A percentile compares a stretch with the other conserved stretches of the same genome.
phyloP scores from a whole-genome alignment of 768 basidiomycete genomes.

The Suillus luteus region DNA sequence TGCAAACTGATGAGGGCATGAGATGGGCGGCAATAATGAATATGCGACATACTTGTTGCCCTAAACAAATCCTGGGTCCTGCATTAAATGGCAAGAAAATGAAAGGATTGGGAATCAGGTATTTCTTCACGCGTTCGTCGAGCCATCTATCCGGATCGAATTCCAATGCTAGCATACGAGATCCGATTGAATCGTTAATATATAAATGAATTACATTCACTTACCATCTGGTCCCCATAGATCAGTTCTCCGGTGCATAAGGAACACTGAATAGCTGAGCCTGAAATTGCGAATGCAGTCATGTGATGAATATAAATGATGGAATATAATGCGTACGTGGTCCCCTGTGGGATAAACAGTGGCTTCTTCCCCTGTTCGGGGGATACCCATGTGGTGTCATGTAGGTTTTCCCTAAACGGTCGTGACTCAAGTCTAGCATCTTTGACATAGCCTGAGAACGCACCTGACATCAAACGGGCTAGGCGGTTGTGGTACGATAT shows the following conservation, averaged over 20 bases:
- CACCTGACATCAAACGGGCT: conserved; percentile 40
- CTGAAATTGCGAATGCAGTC: conserved; percentile 15
- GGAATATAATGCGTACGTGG: conserved; percentile 18
- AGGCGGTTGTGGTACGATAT: not conserved
- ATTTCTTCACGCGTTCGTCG: conserved; percentile 36
- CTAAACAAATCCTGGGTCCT: conserved; percentile 40
- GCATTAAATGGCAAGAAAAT: conserved; percentile 47
- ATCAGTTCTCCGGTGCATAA: conserved; percentile 39
- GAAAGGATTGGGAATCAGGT: conserved; percentile 41
- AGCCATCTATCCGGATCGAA: conserved; percentile 47
- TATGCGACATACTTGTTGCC: conserved; percentile 36
- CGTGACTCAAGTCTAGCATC: not conserved
- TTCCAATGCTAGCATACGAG: conserved; percentile 20
- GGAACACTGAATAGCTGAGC: conserved; percentile 29
- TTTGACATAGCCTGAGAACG: not conserved
- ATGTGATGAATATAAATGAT: not conserved
- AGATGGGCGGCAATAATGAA: conserved; percentile 13
- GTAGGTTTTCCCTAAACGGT: conserved; percentile 22
- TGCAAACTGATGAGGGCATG: conserved; percentile 30
- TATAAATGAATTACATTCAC: not conserved
- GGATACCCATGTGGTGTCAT: conserved; percentile 29
- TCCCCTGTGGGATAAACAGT: conserved; percentile 30
- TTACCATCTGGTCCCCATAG: conserved; percentile 41
- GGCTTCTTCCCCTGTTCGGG: conserved; percentile 26
- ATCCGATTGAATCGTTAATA: not conserved